Conservation (phyloP, 78 protist species). For the Speleostelium caveatum region DNA sequence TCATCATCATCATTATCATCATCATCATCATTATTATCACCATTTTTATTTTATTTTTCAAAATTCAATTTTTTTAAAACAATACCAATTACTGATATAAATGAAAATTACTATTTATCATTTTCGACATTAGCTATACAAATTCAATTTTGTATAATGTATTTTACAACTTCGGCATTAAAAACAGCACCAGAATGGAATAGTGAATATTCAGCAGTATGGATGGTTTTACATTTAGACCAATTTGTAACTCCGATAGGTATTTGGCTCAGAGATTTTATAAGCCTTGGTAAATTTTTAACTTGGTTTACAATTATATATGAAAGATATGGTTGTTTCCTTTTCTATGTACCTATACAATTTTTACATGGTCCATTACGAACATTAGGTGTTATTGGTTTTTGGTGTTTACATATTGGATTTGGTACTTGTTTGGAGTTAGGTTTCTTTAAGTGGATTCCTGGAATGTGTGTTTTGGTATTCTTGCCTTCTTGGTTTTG, state of each 20-base stretch:
- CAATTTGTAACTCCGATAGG: constrained; percentile 57
- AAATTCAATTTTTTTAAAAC: neutral
- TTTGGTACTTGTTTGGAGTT: constrained; percentile 48
- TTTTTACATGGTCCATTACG: constrained; percentile 34
- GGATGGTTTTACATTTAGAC: constrained; percentile 62
- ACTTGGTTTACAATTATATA: constrained; percentile 45
- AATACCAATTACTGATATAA: constrained; percentile 41
- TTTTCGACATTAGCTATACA: constrained; percentile 16
- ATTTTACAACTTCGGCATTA: constrained; percentile 19
- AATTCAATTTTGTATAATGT: constrained; percentile 24
- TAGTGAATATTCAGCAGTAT: constrained; percentile 41
- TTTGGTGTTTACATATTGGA: constrained; percentile 69
- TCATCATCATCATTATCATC: neutral
- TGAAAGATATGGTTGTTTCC: constrained; percentile 41
- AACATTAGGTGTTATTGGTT: constrained; percentile 45
- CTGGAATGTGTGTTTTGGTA: constrained; percentile 23
- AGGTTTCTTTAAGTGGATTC: constrained; percentile 69
- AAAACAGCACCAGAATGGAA: constrained; percentile 62
- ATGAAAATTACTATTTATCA: constrained; percentile 25
- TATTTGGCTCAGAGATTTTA: constrained; percentile 13
- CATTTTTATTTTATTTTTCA: too few species aligned
- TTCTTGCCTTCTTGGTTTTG: constrained; percentile 68
- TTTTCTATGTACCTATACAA: constrained; percentile 40
- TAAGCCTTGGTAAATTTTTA: constrained; percentile 29
- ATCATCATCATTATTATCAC: neutral